A percentile compares a stretch with the other conserved stretches of the same genome.
These are phyloP conservation scores for Kondoa subrosea DNA, from an alignment of 768 basidiomycete genomes.

Conservation along the genomic window DNA sequence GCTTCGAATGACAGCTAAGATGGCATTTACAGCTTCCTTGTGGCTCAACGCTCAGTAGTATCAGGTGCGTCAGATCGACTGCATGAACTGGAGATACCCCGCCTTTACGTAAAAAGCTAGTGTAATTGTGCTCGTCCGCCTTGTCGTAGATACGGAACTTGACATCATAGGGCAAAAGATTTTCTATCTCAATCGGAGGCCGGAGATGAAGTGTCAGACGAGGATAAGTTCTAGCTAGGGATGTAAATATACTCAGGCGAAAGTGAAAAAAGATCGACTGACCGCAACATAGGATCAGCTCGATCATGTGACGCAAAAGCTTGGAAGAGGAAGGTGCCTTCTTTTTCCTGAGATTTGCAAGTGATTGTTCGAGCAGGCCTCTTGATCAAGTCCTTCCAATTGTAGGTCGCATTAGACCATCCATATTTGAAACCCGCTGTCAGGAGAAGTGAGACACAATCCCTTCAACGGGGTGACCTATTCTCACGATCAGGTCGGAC, in stretches of 20 bases:
- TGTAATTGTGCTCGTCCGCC: conserved; percentile 82
- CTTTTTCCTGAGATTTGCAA: conserved; percentile 61
- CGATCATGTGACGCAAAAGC: conserved; percentile 67
- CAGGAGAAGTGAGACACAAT: not conserved
- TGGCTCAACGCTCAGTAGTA: conserved; percentile 67
- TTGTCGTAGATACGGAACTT: conserved; percentile 97
- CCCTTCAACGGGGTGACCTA: not conserved
- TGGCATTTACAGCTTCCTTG: conserved; percentile 62
- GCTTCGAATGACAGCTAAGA: not conserved
- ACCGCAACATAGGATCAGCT: conserved; percentile 44
- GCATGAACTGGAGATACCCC: conserved; percentile 94
- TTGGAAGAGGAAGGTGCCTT: conserved; percentile 87
- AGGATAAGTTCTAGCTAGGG: conserved; percentile 51
- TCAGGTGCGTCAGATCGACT: conserved; percentile 73
- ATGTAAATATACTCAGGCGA: conserved; percentile 3
- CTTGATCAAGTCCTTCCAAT: conserved; percentile 74
- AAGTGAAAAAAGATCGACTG: conserved; percentile 22
- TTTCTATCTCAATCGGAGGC: conserved; percentile 88
- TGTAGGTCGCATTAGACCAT: conserved; percentile 63
- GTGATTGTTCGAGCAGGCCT: conserved; percentile 53
- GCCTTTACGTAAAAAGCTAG: conserved; percentile 77
- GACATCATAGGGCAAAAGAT: conserved; percentile 79
- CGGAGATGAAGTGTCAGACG: conserved; percentile 68
- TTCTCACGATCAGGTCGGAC: conserved; percentile 79
- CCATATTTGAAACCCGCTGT: conserved; percentile 82